phyloP scores from a whole-genome alignment of 1,139 yeast genomes.

The Nakaseomyces delphensis region DNA sequence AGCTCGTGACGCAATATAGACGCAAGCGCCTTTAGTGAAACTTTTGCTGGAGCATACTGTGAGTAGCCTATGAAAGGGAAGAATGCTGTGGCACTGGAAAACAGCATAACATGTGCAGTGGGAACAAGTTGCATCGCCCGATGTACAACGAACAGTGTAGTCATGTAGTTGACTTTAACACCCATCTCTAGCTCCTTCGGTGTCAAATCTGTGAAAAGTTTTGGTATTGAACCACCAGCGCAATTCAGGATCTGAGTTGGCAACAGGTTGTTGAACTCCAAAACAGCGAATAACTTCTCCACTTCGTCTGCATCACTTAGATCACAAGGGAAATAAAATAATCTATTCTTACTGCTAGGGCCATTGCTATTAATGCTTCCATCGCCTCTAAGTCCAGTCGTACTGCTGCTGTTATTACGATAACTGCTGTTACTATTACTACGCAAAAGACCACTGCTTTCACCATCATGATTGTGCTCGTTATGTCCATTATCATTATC shows the following conservation, averaged over 20 bases:
- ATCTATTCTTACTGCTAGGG: slow-evolving; percentile 25
- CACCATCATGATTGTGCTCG: background rate
- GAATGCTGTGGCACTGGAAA: slow-evolving; percentile 75
- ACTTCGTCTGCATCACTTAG: slow-evolving; percentile 50
- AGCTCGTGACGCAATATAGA: slow-evolving; percentile 78
- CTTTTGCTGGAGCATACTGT: slow-evolving; percentile 84
- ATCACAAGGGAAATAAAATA: slow-evolving; percentile 55
- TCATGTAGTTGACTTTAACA: slow-evolving; percentile 58
- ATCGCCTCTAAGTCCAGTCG: background rate
- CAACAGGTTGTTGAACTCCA: slow-evolving; percentile 19
- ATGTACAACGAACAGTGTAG: slow-evolving; percentile 66
- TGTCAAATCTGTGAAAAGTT: slow-evolving; percentile 61
- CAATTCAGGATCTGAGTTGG: slow-evolving; percentile 78
- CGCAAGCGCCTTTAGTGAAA: slow-evolving; percentile 69
- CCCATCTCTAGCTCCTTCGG: slow-evolving; percentile 52
- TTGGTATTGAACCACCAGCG: slow-evolving; percentile 82
- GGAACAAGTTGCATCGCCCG: slow-evolving; percentile 35
- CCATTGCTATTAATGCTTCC: background rate
- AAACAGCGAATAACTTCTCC: slow-evolving; percentile 35
- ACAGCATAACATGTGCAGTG: slow-evolving; percentile 50
- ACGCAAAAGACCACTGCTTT: slow-evolving; percentile 2
- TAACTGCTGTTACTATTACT: slow-evolving; percentile 12
- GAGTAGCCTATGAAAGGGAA: slow-evolving; percentile 87
- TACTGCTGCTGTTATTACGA: slow-evolving; percentile 7
- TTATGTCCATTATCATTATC: background rate